Evolutionary conservation across 2,329 filamentous ascomycete species (phyloP).

Genomic region (Talaromyces verruculosus): DNA sequence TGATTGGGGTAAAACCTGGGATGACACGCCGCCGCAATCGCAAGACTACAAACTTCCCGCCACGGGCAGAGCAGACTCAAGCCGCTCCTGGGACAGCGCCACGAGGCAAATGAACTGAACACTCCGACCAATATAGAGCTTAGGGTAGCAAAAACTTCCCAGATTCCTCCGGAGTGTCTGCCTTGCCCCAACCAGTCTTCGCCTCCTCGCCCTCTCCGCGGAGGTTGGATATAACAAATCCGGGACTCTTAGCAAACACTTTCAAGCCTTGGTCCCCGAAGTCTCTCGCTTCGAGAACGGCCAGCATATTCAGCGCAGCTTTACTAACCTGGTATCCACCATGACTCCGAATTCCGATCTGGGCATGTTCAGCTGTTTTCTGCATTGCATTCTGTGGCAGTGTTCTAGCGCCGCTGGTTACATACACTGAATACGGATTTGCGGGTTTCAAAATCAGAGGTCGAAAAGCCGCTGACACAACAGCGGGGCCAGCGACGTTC

Average conservation of each 20-base stretch:
- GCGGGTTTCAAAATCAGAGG: slow-evolving; percentile 9
- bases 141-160: slow-evolving; percentile 9
- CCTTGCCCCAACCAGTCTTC: slow-evolving; percentile 12
- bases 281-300: slow-evolving; percentile 9
- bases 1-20: background rate
- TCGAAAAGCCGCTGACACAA: slow-evolving; percentile 12
- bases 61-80: background rate
- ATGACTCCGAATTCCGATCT: background rate
- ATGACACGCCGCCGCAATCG: background rate
- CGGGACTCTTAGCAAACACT: slow-evolving; percentile 19
- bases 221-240: slow-evolving; percentile 20
- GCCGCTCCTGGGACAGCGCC: background rate
- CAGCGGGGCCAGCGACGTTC: slow-evolving; percentile 9
- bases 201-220: slow-evolving; percentile 9
- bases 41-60: background rate
- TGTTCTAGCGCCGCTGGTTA: slow-evolving; percentile 13
- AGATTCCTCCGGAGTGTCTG: slow-evolving; percentile 11
- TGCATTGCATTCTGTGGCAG: background rate
- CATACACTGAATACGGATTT: slow-evolving; percentile 11
- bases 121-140: background rate
- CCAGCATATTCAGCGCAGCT: slow-evolving; percentile 19
- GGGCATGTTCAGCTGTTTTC: background rate
- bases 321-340: slow-evolving; percentile 16
- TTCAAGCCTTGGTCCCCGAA: slow-evolving; percentile 14
- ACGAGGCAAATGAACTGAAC: background rate